Base-by-base conservation (phyloP, 768 basidiomycete species). In the Brasilioporus rufonigricans region DNA sequence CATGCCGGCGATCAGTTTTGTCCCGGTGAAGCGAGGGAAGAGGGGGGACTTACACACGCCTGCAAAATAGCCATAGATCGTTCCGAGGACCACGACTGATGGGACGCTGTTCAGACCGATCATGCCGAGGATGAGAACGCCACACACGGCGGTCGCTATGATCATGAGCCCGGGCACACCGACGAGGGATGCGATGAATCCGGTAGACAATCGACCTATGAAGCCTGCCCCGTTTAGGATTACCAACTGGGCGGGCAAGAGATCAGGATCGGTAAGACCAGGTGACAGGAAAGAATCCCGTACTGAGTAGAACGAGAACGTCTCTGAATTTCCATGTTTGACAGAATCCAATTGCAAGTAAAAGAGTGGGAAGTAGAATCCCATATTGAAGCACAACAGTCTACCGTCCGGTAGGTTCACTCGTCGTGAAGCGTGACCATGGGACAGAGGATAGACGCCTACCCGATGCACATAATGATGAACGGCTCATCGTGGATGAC, bases 221-320 rank as follows among this genome's bases (percentile, higher is more conserved):
- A 80, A 65, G 47, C 76, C 75, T 10, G 74, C 70, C 4, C 71
- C 81, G 59, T 84, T 86, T 26, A 84, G 60, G 23, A 85, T 74
- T 0, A 78, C 73, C 33, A 85, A 63, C 77, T 83, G 48, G 5
- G 40, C 9, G 23, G 19, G 33, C 5, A 23, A 21, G 44, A 4
- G 45, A 21, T 32, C 27, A 40, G 48, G 8, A 44, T 36, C 18
- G 36, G 12, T 7, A 7, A 8, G n/a, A n/a, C 24, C 18, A 18
- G 32, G n/a, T 24, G 21, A 14, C 16, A 10, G 23, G 12, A 35
- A 48, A 23, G 14, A 29, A 47, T 52, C 26, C 47, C 66, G 12
- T 23, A 40, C 39, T 1, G 76, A 77, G 55, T 84, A 84, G 53
- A 85, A 85, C 0, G 84, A 80, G 6, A 85, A 69, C 18, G 65